These are phyloP conservation scores for Blastobotrys indianensis DNA, from an alignment of 1,139 yeast species.

Conservation along the genomic window DNA sequence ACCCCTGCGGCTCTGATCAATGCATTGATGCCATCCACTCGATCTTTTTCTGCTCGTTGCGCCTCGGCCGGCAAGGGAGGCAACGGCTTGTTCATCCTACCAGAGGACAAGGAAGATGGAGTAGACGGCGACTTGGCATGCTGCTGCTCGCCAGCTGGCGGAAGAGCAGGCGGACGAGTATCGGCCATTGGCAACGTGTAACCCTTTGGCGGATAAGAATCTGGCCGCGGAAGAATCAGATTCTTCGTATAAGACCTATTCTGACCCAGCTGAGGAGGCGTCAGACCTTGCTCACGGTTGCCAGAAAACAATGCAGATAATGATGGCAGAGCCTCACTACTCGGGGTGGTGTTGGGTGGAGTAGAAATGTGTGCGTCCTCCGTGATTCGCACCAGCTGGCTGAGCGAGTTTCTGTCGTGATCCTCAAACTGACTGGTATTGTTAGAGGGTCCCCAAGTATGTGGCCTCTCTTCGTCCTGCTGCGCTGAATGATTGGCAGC, in stretches of 20 bases:
- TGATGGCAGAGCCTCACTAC: constrained; percentile 16
- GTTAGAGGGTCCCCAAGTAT: constrained; percentile 31
- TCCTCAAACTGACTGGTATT: constrained; percentile 26
- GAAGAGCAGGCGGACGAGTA: constrained; percentile 26
- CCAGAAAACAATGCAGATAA: constrained; percentile 17
- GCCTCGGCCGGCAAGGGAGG: constrained; percentile 32
- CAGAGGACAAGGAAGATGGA: constrained; percentile 6
- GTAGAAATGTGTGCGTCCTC: constrained; percentile 28
- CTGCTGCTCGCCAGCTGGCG: constrained; percentile 21
- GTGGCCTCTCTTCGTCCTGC: constrained; percentile 29
- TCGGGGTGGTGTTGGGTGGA: constrained; percentile 12
- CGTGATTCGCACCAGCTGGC: constrained; percentile 27
- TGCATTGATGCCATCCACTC: constrained; percentile 28
- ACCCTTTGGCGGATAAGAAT: constrained; percentile 27
- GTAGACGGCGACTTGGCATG: background rate
- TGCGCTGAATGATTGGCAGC: constrained; percentile 11
- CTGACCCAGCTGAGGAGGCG: constrained; percentile 25
- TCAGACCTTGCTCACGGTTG: constrained; percentile 6
- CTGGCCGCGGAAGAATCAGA: constrained; percentile 28
- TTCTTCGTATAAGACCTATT: constrained; percentile 28
- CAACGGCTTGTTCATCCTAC: constrained; percentile 28
- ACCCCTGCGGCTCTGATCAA: constrained; percentile 32
- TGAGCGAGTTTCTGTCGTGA: constrained; percentile 23
- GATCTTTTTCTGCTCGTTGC: constrained; percentile 13
- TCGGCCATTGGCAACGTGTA: constrained; percentile 25